phyloP scores from a whole-genome alignment of 176 grass and related monocot species.

The Zizania latifolia region DNA sequence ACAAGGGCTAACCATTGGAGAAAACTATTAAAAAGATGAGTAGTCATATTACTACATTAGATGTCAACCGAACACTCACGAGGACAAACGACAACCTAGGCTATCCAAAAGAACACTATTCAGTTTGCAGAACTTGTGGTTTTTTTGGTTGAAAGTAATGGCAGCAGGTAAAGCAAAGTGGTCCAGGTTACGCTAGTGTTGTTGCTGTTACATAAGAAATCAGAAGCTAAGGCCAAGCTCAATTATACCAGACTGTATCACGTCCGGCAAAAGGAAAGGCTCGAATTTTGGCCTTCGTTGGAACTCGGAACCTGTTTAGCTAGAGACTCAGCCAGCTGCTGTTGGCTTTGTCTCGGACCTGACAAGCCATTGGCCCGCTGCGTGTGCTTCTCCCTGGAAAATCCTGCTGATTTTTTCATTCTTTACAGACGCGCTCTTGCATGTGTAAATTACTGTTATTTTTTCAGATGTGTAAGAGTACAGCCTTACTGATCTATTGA shows the following conservation, averaged over 20 bases:
- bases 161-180: neutral
- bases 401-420: neutral
- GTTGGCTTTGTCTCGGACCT: no score
- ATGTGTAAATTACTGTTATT: neutral
- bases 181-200: neutral
- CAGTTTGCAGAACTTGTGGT: neutral
- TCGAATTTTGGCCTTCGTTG: no score
- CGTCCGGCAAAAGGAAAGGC: no score
- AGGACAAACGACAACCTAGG: neutral
- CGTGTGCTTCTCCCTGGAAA: neutral
- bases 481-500: neutral
- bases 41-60: neutral
- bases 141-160: neutral
- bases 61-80: neutral
- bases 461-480: no score
- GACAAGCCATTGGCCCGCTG: no score
- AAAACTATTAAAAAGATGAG: neutral
- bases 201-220: neutral
- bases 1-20: neutral
- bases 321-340: no score
- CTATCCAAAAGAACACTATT: neutral
- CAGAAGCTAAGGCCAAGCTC: neutral
- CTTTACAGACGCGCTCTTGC: no score
- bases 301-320: no score
- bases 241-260: no score